Evolutionary conservation across 2,329 filamentous ascomycete species (phyloP).

Genomic region (Ciborinia camelliae): DNA sequence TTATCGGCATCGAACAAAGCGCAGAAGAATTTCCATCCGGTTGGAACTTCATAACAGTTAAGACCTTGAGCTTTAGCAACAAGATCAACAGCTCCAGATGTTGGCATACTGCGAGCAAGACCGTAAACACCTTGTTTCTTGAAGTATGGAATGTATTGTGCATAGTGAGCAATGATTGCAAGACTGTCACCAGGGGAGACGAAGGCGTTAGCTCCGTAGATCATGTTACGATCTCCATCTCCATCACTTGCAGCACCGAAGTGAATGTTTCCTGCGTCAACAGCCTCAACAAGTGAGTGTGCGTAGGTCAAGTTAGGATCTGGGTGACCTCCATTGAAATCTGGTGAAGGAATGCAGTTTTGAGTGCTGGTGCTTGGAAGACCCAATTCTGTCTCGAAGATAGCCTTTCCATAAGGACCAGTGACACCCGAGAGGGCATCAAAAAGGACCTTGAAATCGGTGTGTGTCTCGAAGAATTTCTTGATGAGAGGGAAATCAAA

Average conservation of each 20-base stretch:
- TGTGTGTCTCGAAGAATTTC: conserved; percentile 81
- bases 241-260: conserved; percentile 96
- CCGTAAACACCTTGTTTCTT: conserved; percentile 95
- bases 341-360: conserved; percentile 87
- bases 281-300: conserved; percentile 87
- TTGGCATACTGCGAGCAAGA: conserved; percentile 95
- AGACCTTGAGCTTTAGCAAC: conserved; percentile 94
- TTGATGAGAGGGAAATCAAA: conserved; percentile 97
- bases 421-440: conserved; percentile 94
- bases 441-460: conserved; percentile 95
- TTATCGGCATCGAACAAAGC: conserved; percentile 91
- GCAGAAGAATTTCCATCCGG: conserved; percentile 99
- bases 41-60: conserved; percentile 92
- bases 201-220: conserved; percentile 94
- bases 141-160: conserved; percentile 96
- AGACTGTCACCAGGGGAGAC: conserved; percentile 96
- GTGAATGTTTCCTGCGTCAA: conserved; percentile 86
- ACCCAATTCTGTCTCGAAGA: conserved; percentile 92
- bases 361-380: conserved; percentile 74
- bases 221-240: conserved; percentile 99
- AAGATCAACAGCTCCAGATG: conserved; percentile 89
- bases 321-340: conserved; percentile 96
- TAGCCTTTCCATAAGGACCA: conserved; percentile 88
- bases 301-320: conserved; percentile 98
- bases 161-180: conserved; percentile 96